Evolutionary conservation across 1,139 yeast species (phyloP), one percentile per base, ranked within the genome.

Genomic region (Suhomyces chickasaworum): DNA sequence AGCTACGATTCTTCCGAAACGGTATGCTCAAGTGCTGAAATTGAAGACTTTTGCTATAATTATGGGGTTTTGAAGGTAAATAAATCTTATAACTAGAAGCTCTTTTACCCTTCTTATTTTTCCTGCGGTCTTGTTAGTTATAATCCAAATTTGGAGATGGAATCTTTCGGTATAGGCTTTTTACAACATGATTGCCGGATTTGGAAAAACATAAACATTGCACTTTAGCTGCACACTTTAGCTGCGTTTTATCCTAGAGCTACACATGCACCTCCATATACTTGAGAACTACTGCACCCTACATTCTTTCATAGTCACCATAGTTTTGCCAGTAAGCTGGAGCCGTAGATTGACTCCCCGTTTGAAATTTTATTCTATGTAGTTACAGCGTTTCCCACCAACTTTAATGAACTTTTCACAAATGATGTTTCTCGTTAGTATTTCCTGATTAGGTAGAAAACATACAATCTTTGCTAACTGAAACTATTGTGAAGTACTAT

Each of bases 201-300:
- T 48, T 27, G 63, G 64, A 34, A 55, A 52, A 47, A 48, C 13
- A 56, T 62, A 61, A 62, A 62, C 55, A 61, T 42, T 44, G 41
- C 41, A 43, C 45, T 47, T 48, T 36, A 43, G 46, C 46, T 46
- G 49, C 49, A 42, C 36, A 32, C n/a, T n/a, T n/a, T n/a, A n/a
- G n/a, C n/a, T n/a, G n/a, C n/a, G n/a, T n/a, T 42, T 38, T 21
- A 20, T 25, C 22, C 42, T 45, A 41, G 48, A 45, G 45, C 37
- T 37, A 22, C 40, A 34, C n/a, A 29, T 25, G 27, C 27, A 7
- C 16, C 8, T 12, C 22, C 17, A 16, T 6, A 32, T 10, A 12
- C 25, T 25, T 9, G 13, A 16, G 18, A 37, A 20, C 37, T 20
- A 10, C 25, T 20, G 16, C 15, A 20, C 25, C 16, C 17, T n/a